Conservation (phyloP, 495 filamentous ascomycete genomes). For the Aspergillus mulundensis region DNA sequence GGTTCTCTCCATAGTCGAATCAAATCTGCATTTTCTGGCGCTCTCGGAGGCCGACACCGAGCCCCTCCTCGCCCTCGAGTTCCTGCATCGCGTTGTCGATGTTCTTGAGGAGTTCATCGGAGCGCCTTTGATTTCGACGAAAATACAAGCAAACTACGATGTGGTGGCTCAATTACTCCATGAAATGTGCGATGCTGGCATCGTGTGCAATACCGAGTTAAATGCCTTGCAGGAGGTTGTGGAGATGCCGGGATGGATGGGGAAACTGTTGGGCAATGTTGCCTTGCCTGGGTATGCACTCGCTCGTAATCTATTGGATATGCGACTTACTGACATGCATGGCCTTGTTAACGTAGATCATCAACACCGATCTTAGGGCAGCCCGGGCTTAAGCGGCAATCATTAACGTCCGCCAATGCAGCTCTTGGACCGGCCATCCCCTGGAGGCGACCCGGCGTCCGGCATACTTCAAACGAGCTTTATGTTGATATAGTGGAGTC, state of each 20-base stretch:
- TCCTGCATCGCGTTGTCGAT: conserved; percentile 91
- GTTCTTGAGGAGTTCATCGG: conserved; percentile 93
- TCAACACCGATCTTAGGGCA: conserved; percentile 43
- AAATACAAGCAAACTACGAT: conserved; percentile 88
- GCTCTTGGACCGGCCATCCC: conserved; percentile 59
- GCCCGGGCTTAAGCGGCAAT: conserved; percentile 40
- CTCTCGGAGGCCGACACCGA: conserved; percentile 81
- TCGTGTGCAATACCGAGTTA: conserved; percentile 85
- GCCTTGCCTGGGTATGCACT: conserved; percentile 65
- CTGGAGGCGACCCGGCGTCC: conserved; percentile 88
- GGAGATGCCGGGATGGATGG: conserved; percentile 83
- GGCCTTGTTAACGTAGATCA: conserved; percentile 17
- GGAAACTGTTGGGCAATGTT: conserved; percentile 84
- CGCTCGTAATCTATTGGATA: not conserved
- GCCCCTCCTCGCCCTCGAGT: conserved; percentile 91
- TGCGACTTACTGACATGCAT: not conserved
- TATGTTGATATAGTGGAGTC: conserved; percentile 96
- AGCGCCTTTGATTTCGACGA: conserved; percentile 75
- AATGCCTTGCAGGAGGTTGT: conserved; percentile 91
- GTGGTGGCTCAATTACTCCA: conserved; percentile 87
- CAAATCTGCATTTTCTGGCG: conserved; percentile 81
- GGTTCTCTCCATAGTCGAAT: conserved; percentile 80
- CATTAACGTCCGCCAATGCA: conserved; percentile 35
- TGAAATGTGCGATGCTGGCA: conserved; percentile 95
- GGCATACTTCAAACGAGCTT: conserved; percentile 94